These are phyloP conservation scores for Pyrus hybrid DNA, from an alignment of 331 rosid species.

Conservation along the genomic window DNA sequence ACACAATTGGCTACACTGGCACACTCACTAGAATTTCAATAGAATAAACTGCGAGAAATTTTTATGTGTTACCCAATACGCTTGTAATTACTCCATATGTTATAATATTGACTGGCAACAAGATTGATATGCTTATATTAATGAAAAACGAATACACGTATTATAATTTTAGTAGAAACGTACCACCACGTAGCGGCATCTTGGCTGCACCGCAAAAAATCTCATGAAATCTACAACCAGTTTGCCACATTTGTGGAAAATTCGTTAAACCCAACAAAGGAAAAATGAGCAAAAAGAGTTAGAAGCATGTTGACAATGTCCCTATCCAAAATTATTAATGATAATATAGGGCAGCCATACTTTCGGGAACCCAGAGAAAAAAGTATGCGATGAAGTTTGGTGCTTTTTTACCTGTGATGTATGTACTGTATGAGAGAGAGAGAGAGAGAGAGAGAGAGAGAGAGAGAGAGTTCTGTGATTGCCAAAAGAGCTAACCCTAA, in stretches of 20 bases:
- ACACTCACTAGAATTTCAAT: neutral
- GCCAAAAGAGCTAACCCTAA: constrained; percentile 43
- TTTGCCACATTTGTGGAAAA: neutral
- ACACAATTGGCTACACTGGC: neutral
- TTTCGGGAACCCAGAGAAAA: neutral
- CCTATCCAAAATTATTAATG: neutral
- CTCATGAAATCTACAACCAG: neutral
- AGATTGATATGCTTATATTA: neutral
- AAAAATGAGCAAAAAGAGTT: neutral
- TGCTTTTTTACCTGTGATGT: constrained; percentile 17
- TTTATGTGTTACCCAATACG: neutral
- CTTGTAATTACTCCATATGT: neutral
- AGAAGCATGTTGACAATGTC: too few relatives aligned
- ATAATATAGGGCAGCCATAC: neutral
- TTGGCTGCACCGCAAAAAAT: neutral
- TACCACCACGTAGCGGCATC: too few relatives aligned
- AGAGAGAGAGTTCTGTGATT: constrained; percentile 3
- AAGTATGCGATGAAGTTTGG: neutral
- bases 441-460: neutral
- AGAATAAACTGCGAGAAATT: neutral
- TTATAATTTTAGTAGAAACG: too few relatives aligned
- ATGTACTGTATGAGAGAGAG: neutral
- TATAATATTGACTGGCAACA: neutral
- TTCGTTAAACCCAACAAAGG: neutral
- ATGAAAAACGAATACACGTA: neutral